These are phyloP conservation scores for Melampsora larici-populina DNA, from an alignment of 1,284 basidiomycete genomes.

Conservation along the genomic window DNA sequence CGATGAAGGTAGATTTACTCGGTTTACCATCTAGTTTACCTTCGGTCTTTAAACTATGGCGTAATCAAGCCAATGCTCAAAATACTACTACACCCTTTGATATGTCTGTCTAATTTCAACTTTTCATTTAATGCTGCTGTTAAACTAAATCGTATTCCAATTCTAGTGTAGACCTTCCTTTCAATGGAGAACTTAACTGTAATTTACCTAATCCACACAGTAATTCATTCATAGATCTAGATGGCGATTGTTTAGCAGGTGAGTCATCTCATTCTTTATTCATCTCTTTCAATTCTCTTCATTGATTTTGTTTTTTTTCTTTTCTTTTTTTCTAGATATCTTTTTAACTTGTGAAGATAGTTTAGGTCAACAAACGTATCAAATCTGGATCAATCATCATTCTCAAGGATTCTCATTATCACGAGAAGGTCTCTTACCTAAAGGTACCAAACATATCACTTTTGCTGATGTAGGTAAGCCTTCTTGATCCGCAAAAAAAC, in stretches of 20 bases:
- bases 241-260: constrained; percentile 94
- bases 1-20: constrained; percentile 82
- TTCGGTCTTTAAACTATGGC: constrained; percentile 40
- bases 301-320: neutral
- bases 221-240: constrained; percentile 89
- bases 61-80: constrained; percentile 8
- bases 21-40: constrained; percentile 61
- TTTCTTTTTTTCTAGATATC: constrained; percentile 62
- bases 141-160: too few relatives aligned
- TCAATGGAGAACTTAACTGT: constrained; percentile 57
- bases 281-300: neutral
- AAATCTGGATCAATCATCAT: constrained; percentile 88
- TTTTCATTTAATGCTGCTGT: too few relatives aligned
- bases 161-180: constrained; percentile 17
- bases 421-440: constrained; percentile 68
- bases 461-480: constrained; percentile 85
- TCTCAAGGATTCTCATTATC: constrained; percentile 69
- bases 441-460: constrained; percentile 71
- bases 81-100: constrained; percentile 11
- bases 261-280: constrained; percentile 46
- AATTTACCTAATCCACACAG: constrained; percentile 80
- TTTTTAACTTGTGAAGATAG: constrained; percentile 79
- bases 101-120: constrained; percentile 3
- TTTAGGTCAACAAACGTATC: constrained; percentile 61
- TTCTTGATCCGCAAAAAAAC: neutral